A percentile compares a stretch with the other conserved stretches of the same genome.
Evolutionary conservation across 2,329 filamentous ascomycete species (phyloP).

Genomic region (Monosporascus sp.): DNA sequence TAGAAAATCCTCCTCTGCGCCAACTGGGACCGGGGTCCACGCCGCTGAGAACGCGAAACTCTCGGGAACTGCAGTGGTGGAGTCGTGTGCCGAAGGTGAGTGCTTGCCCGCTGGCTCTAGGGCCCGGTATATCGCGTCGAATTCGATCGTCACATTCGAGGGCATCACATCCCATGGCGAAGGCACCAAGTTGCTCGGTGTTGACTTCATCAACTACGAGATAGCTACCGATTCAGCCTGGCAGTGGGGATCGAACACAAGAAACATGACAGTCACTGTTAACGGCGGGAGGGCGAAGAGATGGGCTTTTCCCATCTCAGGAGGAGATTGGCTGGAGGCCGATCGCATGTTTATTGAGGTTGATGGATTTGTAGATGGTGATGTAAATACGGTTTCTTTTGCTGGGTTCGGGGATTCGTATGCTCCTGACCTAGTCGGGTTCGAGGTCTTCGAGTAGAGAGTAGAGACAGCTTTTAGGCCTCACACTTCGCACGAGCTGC

Average conservation of each 20-base stretch:
- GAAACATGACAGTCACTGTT: conserved; percentile 44
- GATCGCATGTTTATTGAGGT: conserved; percentile 38
- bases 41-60: conserved; percentile 27
- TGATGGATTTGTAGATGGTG: conserved; percentile 38
- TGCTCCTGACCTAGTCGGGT: conserved; percentile 39
- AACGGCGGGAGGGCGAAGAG: conserved; percentile 36
- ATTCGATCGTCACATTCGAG: conserved; percentile 31
- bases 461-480: not conserved
- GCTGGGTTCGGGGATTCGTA: conserved; percentile 18
- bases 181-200: conserved; percentile 34
- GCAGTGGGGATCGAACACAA: conserved; percentile 39
- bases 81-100: conserved; percentile 29
- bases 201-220: conserved; percentile 50
- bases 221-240: conserved; percentile 37
- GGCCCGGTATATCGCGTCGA: conserved; percentile 30
- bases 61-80: conserved; percentile 27
- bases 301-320: conserved; percentile 45
- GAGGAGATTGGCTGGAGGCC: conserved; percentile 45
- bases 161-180: conserved; percentile 28
- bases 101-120: conserved; percentile 40
- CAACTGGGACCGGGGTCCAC: conserved; percentile 1
- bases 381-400: conserved; percentile 32
- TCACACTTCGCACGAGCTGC: too few relatives aligned
- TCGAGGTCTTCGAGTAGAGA: conserved; percentile 30
- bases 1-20: conserved; percentile 11